These are phyloP conservation scores for Monosiga brevicollis DNA, from an alignment of 78 protist genomes.

Conservation along the genomic window DNA sequence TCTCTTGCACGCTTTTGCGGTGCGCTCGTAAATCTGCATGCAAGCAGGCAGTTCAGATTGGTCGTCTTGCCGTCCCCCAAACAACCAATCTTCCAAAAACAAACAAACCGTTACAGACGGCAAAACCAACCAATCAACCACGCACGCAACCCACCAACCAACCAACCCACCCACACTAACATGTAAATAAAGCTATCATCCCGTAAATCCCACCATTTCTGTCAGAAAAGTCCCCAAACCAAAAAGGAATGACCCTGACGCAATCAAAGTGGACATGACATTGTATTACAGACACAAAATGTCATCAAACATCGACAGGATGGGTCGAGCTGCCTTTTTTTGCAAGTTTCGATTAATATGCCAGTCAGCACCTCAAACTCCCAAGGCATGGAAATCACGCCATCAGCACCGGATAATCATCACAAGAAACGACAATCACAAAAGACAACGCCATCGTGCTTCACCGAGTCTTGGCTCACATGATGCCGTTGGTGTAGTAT, in stretches of 20 bases:
- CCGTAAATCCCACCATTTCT: background rate
- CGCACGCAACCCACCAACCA: background rate
- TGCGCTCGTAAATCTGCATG: too few species aligned
- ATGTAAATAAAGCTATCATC: background rate
- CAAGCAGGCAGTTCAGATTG: too few species aligned
- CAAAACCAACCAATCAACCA: background rate
- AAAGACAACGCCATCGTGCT: background rate
- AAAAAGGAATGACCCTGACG: background rate
- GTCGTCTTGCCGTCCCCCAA: too few species aligned
- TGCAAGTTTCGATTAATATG: too few species aligned
- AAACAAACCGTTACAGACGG: too few species aligned
- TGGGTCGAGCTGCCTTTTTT: background rate
- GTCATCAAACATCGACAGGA: background rate
- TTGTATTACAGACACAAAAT: background rate
- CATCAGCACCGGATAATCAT: background rate
- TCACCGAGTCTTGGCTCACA: background rate
- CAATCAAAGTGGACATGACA: background rate
- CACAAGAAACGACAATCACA: background rate
- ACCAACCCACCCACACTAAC: background rate
- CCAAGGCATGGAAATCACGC: too few species aligned
- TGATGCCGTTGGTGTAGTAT: constrained; percentile 14
- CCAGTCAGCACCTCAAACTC: too few species aligned
- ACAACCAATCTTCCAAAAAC: too few species aligned
- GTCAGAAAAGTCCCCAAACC: background rate
- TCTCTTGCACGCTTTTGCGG: too few species aligned